Evolutionary conservation across 352 stramenopile species (phyloP).

Genomic region (Pilasporangium apinafurcum): DNA sequence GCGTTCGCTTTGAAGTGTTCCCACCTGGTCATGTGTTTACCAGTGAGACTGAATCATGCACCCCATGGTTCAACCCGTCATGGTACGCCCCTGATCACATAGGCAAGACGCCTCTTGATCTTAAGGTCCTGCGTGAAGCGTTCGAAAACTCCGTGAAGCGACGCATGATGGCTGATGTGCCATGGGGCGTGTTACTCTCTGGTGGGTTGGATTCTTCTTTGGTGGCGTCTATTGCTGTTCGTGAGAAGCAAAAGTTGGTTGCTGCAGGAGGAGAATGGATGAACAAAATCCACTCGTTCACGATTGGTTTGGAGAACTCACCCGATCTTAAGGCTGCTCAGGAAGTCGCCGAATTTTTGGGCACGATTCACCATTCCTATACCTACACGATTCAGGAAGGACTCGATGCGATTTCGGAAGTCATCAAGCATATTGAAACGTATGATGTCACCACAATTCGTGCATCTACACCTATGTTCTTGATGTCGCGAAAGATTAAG

Average conservation of each 20-base stretch:
- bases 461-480: slow-evolving; percentile 98
- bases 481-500: slow-evolving; percentile 99
- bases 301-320: slow-evolving; percentile 94
- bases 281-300: slow-evolving; percentile 98
- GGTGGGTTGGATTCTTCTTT: slow-evolving; percentile 98
- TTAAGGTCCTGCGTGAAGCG: slow-evolving; percentile 72
- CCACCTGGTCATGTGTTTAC: slow-evolving; percentile 88
- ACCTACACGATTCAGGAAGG: slow-evolving; percentile 99
- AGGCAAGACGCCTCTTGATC: slow-evolving; percentile 54
- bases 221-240: slow-evolving; percentile 94
- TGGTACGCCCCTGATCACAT: slow-evolving; percentile 87
- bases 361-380: slow-evolving; percentile 98
- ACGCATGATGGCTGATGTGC: slow-evolving; percentile 99
- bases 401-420: slow-evolving; percentile 95
- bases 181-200: slow-evolving; percentile 97
- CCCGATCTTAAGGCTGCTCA: slow-evolving; percentile 95
- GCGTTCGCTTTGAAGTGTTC: slow-evolving; percentile 85
- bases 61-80: slow-evolving; percentile 93
- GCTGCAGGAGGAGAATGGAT: slow-evolving; percentile 76
- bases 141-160: slow-evolving; percentile 95
- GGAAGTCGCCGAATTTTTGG: slow-evolving; percentile 95
- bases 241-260: slow-evolving; percentile 88
- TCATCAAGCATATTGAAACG: slow-evolving; percentile 97
- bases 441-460: slow-evolving; percentile 98
- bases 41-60: slow-evolving; percentile 86